These are phyloP conservation scores for Thymus quinquecostatus DNA, from an alignment of 257 asterid species.

Conservation along the genomic window DNA sequence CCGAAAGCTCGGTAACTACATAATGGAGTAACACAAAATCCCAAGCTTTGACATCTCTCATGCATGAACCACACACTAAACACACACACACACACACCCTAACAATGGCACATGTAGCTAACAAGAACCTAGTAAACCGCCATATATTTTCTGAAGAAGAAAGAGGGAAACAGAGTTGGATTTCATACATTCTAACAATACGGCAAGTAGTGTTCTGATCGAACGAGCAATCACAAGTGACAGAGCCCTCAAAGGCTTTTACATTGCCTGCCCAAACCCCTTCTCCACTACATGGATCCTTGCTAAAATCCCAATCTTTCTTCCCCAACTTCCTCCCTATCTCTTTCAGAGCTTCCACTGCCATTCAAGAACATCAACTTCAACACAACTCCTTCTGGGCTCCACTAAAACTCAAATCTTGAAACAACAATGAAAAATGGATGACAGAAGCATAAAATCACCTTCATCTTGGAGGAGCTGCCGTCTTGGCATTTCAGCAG, in stretches of 20 bases:
- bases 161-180: background rate
- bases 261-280: slow-evolving; percentile 63
- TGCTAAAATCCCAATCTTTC: slow-evolving; percentile 77
- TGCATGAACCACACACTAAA: background rate
- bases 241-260: slow-evolving; percentile 65
- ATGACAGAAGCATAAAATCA: slow-evolving; percentile 14
- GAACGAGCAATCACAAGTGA: slow-evolving; percentile 73
- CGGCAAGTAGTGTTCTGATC: slow-evolving; percentile 66
- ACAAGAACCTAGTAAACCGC: background rate
- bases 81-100: background rate
- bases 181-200: slow-evolving; percentile 53
- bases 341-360: slow-evolving; percentile 67
- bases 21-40: background rate
- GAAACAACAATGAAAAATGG: background rate
- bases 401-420: background rate
- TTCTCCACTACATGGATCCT: slow-evolving; percentile 72
- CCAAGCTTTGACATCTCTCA: background rate
- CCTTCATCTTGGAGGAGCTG: slow-evolving; percentile 66
- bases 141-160: background rate
- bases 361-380: slow-evolving; percentile 17
- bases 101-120: background rate
- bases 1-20: too few relatives aligned
- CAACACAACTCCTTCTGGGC: slow-evolving; percentile 10
- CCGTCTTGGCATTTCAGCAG: slow-evolving; percentile 42
- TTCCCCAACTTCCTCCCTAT: slow-evolving; percentile 69